phyloP scores from a whole-genome alignment of 768 basidiomycete genomes.

The Leccinum rimulosum region DNA sequence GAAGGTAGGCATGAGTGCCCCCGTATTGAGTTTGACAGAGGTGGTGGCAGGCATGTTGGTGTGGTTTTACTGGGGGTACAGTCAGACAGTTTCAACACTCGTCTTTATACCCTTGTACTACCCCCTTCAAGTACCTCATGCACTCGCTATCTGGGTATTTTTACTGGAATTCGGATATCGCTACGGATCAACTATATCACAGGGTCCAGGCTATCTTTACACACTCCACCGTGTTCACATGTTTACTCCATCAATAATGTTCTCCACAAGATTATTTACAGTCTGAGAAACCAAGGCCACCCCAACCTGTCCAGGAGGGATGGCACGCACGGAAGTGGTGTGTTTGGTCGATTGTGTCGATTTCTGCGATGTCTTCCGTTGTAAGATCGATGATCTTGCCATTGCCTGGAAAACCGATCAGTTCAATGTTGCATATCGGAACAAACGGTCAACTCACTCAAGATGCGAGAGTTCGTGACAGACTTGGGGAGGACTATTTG shows the following conservation, averaged over 20 bases:
- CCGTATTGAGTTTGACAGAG: constrained; percentile 68
- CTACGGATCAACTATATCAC: constrained; percentile 2
- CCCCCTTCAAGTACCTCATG: background rate
- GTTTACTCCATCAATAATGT: background rate
- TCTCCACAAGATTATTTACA: constrained; percentile 32
- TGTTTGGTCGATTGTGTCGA: constrained; percentile 61
- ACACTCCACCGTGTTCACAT: constrained; percentile 1
- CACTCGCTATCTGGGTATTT: constrained; percentile 1
- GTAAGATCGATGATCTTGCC: constrained; percentile 57
- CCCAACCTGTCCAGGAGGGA: constrained; percentile 64
- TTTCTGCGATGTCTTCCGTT: constrained; percentile 55
- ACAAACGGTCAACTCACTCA: constrained; percentile 34
- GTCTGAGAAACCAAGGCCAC: constrained; percentile 59
- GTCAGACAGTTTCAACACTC: background rate
- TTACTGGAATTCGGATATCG: constrained; percentile 2
- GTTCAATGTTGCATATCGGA: background rate
- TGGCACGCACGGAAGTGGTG: constrained; percentile 63
- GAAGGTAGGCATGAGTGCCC: constrained; percentile 71
- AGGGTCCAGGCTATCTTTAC: constrained; percentile 1
- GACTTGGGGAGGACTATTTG: constrained; percentile 68
- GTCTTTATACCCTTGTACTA: constrained; percentile 1
- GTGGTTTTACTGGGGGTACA: background rate
- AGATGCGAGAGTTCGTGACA: constrained; percentile 68
- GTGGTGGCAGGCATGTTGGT: constrained; percentile 47
- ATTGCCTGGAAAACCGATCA: constrained; percentile 44